A percentile compares a stretch with the other conserved stretches of the same genome.
Evolutionary conservation across 2,329 filamentous ascomycete genomes (phyloP).

Genomic region (Chlorencoelia australis): DNA sequence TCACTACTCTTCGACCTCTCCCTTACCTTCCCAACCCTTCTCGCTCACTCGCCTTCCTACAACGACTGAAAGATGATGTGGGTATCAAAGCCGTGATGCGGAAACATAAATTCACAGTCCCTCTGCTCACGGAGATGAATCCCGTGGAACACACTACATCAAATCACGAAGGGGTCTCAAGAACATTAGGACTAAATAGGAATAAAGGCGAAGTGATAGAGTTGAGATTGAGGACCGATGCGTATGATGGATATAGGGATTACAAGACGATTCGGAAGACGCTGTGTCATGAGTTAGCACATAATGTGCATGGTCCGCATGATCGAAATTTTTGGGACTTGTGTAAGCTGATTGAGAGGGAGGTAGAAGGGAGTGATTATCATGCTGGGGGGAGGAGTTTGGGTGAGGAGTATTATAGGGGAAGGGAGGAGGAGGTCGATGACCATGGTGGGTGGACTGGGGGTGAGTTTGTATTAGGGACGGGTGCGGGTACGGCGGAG

Average conservation of each 20-base stretch:
- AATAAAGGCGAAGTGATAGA: slow-evolving; percentile 88
- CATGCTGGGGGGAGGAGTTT: slow-evolving; percentile 57
- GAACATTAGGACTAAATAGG: slow-evolving; percentile 77
- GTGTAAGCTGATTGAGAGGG: slow-evolving; percentile 75
- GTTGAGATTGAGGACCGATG: slow-evolving; percentile 81
- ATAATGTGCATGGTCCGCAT: slow-evolving; percentile 80
- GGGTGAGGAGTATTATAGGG: slow-evolving; percentile 45
- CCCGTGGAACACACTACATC: slow-evolving; percentile 65
- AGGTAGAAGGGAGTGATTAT: slow-evolving; percentile 77
- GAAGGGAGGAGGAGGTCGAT: slow-evolving; percentile 41
- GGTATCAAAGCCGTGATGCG: slow-evolving; percentile 80
- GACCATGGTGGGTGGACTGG: slow-evolving; percentile 71
- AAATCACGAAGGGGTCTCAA: slow-evolving; percentile 61
- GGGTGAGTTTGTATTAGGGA: slow-evolving; percentile 66
- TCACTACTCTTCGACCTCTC: slow-evolving; percentile 66
- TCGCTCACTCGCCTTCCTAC: slow-evolving; percentile 60
- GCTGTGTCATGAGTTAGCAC: slow-evolving; percentile 87
- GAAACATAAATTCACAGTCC: slow-evolving; percentile 75
- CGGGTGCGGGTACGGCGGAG: slow-evolving; percentile 32
- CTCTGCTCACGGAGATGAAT: slow-evolving; percentile 90
- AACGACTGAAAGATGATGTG: slow-evolving; percentile 68
- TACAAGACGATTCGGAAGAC: slow-evolving; percentile 88
- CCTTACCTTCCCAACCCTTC: slow-evolving; percentile 67
- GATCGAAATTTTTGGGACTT: slow-evolving; percentile 85
- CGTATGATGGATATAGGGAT: slow-evolving; percentile 85